These are phyloP conservation scores for Leccinum variicolor DNA, from an alignment of 768 basidiomycete species.

Conservation along the genomic window DNA sequence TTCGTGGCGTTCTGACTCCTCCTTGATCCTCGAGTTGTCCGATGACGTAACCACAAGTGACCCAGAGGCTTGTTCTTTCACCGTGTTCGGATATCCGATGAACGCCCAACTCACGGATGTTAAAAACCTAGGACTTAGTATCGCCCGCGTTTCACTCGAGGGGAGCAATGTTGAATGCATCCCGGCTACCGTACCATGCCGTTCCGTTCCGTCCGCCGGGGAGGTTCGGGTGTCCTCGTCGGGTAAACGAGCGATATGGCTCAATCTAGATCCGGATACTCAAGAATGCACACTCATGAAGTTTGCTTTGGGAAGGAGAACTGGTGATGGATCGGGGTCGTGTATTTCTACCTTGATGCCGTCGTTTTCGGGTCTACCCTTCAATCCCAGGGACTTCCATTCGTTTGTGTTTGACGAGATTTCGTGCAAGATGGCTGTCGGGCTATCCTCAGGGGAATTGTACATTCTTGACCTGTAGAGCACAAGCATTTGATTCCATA, in stretches of 20 bases:
- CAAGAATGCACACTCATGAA: constrained; percentile 50
- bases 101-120: neutral
- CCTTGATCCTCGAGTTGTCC: constrained; percentile 9
- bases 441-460: constrained; percentile 50
- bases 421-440: constrained; percentile 48
- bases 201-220: constrained; percentile 7
- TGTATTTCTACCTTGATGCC: constrained; percentile 38
- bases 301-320: constrained; percentile 33
- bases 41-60: constrained; percentile 8
- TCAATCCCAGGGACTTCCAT: constrained; percentile 43
- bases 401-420: constrained; percentile 55
- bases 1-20: constrained; percentile 11
- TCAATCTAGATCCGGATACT: constrained; percentile 5
- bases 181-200: constrained; percentile 5
- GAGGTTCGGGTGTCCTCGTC: constrained; percentile 17
- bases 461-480: constrained; percentile 41
- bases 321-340: constrained; percentile 4
- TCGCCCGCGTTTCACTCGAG: constrained; percentile 14
- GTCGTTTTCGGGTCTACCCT: constrained; percentile 47
- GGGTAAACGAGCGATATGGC: constrained; percentile 22
- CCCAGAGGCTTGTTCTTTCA: constrained; percentile 8
- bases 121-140: neutral
- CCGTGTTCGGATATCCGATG: constrained; percentile 11
- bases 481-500: neutral
- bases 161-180: constrained; percentile 1